Percentiles rank a stretch among this genome's conserved stretches.
These are phyloP conservation scores for Anastatica hierochuntica DNA, from an alignment of 345 rosid genomes.

Conservation along the genomic window DNA sequence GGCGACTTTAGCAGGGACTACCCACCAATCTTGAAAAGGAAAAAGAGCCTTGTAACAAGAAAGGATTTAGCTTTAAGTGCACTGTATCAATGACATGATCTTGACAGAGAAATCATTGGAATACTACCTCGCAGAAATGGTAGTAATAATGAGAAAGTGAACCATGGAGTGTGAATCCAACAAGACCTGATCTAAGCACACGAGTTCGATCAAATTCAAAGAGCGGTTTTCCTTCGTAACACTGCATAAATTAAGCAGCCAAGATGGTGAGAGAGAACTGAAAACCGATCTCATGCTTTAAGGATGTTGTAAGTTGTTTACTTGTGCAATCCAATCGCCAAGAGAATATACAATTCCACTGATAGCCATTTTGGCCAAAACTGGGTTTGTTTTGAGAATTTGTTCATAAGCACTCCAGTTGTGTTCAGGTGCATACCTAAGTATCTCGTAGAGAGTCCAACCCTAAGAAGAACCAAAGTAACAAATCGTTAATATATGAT, in stretches of 20 bases:
- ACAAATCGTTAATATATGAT: no score
- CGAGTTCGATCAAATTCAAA: slow-evolving; percentile 63
- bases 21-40: slow-evolving; percentile 95
- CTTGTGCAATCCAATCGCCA: slow-evolving; percentile 95
- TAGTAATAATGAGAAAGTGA: slow-evolving; percentile 91
- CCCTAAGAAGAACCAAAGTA: slow-evolving; percentile 35
- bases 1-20: slow-evolving; percentile 79
- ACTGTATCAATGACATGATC: no score
- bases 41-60: no score
- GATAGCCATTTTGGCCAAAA: slow-evolving; percentile 90
- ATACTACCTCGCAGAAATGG: slow-evolving; percentile 80
- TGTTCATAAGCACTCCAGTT: slow-evolving; percentile 92
- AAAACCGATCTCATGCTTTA: no score
- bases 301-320: no score
- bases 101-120: no score
- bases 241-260: slow-evolving; percentile 55
- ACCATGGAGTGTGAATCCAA: slow-evolving; percentile 90
- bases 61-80: no score
- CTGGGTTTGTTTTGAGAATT: slow-evolving; percentile 76
- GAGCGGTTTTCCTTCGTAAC: slow-evolving; percentile 74
- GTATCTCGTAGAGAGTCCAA: slow-evolving; percentile 85
- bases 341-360: slow-evolving; percentile 79
- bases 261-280: not conserved
- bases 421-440: slow-evolving; percentile 77
- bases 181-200: slow-evolving; percentile 80